A percentile compares a stretch with the other conserved stretches of the same genome.
These are phyloP conservation scores for Bauhinia variegata DNA, from an alignment of 306 rosid species.

Conservation along the genomic window DNA sequence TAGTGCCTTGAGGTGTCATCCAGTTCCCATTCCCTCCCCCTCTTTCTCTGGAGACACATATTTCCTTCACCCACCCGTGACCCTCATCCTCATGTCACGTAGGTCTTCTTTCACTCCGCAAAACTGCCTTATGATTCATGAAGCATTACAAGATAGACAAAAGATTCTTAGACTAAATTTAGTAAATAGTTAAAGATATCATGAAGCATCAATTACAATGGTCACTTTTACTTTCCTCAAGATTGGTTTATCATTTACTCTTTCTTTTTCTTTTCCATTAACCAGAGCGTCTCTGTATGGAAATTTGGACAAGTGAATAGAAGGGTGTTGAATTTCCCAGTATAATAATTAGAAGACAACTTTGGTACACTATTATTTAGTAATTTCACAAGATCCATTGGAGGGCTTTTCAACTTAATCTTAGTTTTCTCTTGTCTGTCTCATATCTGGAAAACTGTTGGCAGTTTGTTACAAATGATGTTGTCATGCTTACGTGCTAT, in stretches of 20 bases:
- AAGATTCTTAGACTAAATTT: too few species aligned
- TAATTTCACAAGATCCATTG: conserved; percentile 23
- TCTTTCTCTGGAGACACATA: conserved; percentile 1
- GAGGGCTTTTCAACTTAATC: conserved; percentile 23
- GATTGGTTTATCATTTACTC: background rate
- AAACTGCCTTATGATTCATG: background rate
- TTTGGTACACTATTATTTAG: background rate
- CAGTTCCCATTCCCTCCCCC: conserved; percentile 10
- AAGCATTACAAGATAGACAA: background rate
- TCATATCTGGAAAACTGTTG: conserved; percentile 45
- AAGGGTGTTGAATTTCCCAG: background rate
- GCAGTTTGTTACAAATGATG: conserved; percentile 37
- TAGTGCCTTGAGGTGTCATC: conserved; percentile 43
- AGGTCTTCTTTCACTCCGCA: too few species aligned
- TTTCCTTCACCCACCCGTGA: conserved; percentile 27
- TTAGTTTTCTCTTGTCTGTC: conserved; percentile 27
- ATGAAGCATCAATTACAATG: too few species aligned
- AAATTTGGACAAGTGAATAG: conserved; percentile 12
- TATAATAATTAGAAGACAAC: background rate
- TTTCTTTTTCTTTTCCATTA: background rate
- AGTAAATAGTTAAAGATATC: too few species aligned
- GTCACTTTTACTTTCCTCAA: conserved; percentile 4
- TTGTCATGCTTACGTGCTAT: conserved; percentile 36
- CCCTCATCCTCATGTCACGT: conserved; percentile 41
- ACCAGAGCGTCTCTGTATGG: background rate